phyloP scores from a whole-genome alignment of 352 stramenopile genomes.

The Phytopythium boreale region DNA sequence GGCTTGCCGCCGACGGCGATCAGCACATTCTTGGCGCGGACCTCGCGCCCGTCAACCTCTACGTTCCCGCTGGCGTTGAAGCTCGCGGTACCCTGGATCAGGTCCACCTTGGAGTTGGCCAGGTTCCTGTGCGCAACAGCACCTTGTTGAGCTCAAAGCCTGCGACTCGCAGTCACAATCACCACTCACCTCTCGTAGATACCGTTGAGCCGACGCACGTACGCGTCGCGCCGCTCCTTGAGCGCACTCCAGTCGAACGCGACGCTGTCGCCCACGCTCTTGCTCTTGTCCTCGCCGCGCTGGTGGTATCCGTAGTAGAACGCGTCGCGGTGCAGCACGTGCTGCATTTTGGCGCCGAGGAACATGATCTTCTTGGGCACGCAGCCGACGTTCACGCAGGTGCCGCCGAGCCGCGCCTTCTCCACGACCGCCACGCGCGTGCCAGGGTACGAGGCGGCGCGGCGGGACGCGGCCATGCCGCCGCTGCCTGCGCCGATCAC shows the following conservation, averaged over 20 bases:
- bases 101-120: conserved; percentile 86
- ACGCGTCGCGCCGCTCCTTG: conserved; percentile 92
- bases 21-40: conserved; percentile 57
- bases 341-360: conserved; percentile 60
- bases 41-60: conserved; percentile 62
- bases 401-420: conserved; percentile 89
- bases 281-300: conserved; percentile 14
- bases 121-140: conserved; percentile 63
- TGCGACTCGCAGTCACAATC: background rate
- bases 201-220: conserved; percentile 94
- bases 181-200: conserved; percentile 89
- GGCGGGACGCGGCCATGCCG: conserved; percentile 91
- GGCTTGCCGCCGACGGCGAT: conserved; percentile 61
- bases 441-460: conserved; percentile 73
- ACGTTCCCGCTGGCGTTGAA: conserved; percentile 86
- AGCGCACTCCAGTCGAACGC: conserved; percentile 90
- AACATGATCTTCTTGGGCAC: conserved; percentile 99
- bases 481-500: conserved; percentile 91
- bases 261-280: conserved; percentile 32
- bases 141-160: background rate
- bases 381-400: conserved; percentile 99
- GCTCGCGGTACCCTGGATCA: conserved; percentile 83
- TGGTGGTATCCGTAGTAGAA: conserved; percentile 61
- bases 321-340: conserved; percentile 51
- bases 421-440: conserved; percentile 97